Evolutionary conservation across 768 basidiomycete genomes (phyloP), one percentile per base, ranked within the genome.

Genomic region (Leccinum olivaceopallidum): DNA sequence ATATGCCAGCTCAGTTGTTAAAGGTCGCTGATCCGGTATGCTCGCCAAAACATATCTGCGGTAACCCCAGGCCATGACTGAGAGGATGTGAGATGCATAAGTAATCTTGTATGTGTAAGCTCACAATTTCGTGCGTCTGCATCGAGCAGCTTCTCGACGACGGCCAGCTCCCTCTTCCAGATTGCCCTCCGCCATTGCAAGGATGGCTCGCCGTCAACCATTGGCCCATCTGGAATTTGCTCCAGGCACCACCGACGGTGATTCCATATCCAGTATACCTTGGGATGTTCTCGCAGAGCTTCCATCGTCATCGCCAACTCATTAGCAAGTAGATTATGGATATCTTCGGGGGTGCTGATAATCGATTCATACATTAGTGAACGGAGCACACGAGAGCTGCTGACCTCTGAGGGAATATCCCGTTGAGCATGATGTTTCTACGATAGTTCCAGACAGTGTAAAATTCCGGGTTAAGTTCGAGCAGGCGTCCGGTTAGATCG

Each of bases 221-320:
- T 79, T 0, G 93, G 92, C 2, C 87, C 90, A 56, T 82, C 79
- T 0, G 96, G 95, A 12, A 96, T 83, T 57, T 89, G 85, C 71
- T 90, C 89, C 2, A 99, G 83, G 69, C 95, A 95, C 97, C 97
- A 98, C 67, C 88, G 80, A 42, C 97, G 86, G 68, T 99, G 95
- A 71, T 95, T 98, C 97, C 97, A 99, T 66, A 98, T 94, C 89
- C 92, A 94, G 72, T 99, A 99, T 20, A 97, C 88, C 71, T 98
- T 99, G 14, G 97, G 97, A 69, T 95, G 86, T 9, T 82, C 79
- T 68, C 91, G 89, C 49, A 99, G 82, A 6, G 90, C 87, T 5
- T 80, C 76, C 71, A 88, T 92, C 0, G 95, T 98, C 78, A 95
- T 82, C 2, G 81, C 76, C 30, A 99, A 76, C 59, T 99, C 97